Conservation (phyloP, 2,329 filamentous ascomycete genomes). For the Diplodia intermedia region DNA sequence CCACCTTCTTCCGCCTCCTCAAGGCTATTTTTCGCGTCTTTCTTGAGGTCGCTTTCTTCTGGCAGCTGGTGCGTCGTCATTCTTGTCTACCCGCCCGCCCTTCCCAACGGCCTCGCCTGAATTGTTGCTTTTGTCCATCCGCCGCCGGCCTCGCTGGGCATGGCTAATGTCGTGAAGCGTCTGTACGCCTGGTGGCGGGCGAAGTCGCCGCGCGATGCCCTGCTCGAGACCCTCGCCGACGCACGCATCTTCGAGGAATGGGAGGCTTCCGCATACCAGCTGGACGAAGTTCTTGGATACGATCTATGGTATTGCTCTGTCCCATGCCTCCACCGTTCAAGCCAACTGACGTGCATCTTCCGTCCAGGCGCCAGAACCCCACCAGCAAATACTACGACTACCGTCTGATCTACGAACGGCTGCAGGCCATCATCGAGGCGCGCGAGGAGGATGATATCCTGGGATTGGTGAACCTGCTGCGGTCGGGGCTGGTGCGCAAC, state of each 20-base stretch:
- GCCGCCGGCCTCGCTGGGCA: slow-evolving; percentile 6
- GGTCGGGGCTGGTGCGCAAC: slow-evolving; percentile 79
- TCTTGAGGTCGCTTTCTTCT: slow-evolving; percentile 50
- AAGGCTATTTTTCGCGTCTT: slow-evolving; percentile 45
- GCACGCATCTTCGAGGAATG: slow-evolving; percentile 82
- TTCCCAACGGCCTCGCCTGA: no score
- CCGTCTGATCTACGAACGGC: slow-evolving; percentile 78
- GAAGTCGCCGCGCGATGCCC: slow-evolving; percentile 68
- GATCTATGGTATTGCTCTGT: slow-evolving; percentile 72
- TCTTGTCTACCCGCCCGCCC: background rate
- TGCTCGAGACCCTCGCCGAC: slow-evolving; percentile 69
- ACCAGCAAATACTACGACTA: slow-evolving; percentile 86
- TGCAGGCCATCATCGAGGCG: slow-evolving; percentile 72
- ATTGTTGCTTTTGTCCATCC: background rate
- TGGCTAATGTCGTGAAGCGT: slow-evolving; percentile 59
- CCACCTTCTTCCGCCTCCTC: slow-evolving; percentile 35
- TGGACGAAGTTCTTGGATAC: slow-evolving; percentile 82
- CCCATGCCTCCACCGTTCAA: background rate
- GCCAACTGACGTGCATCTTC: no score
- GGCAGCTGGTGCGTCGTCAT: slow-evolving; percentile 47
- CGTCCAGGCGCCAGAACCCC: slow-evolving; percentile 76
- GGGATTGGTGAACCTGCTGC: slow-evolving; percentile 77
- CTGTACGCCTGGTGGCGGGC: slow-evolving; percentile 70
- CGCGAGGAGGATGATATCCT: slow-evolving; percentile 75
- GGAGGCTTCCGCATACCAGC: slow-evolving; percentile 80